phyloP scores from a whole-genome alignment of 2,329 filamentous ascomycete species.

The Aspergillus unguis region DNA sequence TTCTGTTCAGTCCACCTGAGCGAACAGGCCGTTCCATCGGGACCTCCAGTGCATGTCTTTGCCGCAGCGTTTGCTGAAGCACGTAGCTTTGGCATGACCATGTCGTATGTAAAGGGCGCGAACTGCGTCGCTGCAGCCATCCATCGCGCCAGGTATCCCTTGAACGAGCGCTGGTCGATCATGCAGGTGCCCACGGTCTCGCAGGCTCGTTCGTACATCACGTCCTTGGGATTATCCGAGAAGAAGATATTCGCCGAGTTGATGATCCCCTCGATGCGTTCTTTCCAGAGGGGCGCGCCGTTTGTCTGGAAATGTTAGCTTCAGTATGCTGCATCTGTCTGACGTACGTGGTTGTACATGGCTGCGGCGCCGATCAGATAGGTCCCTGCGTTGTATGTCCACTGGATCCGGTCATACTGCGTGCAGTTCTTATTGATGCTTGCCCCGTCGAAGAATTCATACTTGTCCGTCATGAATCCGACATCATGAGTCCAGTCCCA shows the following conservation, averaged over 20 bases:
- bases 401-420: conserved; percentile 51
- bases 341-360: conserved; percentile 53
- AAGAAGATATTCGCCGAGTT: conserved; percentile 53
- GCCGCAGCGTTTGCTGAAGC: conserved; percentile 55
- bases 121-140: conserved; percentile 56
- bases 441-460: conserved; percentile 55
- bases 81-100: conserved; percentile 52
- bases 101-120: conserved; percentile 53
- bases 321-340: neutral
- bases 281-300: conserved; percentile 51
- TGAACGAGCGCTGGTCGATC: conserved; percentile 64
- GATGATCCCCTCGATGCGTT: conserved; percentile 52
- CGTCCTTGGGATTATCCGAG: conserved; percentile 38
- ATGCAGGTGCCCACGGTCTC: conserved; percentile 56
- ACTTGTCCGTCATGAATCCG: conserved; percentile 50
- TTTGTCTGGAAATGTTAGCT: conserved; percentile 28
- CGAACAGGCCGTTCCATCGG: conserved; percentile 39
- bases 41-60: conserved; percentile 50
- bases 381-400: conserved; percentile 57
- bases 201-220: conserved; percentile 61
- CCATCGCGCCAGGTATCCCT: conserved; percentile 63
- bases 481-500: conserved; percentile 55
- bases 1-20: conserved; percentile 39
- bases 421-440: conserved; percentile 52
- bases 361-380: conserved; percentile 54